Base-by-base conservation (phyloP, 1,139 yeast species). In the Scheffersomyces parashehatae region DNA sequence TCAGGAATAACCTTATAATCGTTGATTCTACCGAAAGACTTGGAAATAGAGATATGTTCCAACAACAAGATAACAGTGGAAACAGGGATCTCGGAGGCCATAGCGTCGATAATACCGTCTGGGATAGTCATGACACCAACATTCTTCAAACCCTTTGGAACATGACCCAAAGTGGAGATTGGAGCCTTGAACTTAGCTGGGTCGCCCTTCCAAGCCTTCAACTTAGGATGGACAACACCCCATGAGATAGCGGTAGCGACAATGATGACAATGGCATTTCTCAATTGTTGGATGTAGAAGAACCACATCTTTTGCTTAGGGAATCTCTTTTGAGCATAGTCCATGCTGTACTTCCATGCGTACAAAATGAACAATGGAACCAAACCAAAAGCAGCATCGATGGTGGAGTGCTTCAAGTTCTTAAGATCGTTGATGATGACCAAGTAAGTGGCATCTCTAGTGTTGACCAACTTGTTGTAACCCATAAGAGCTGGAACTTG, bases 41-140 rank as follows among this genome's bases (percentile, higher is more conserved):
- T 91, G 43, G 97, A 77, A 56, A 91, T 91, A 44, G 97, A 93
- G 62, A 91, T 90, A 64, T 91, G 98, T 66, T 91, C 97, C 54
- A 91, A 75, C 48, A 91, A 77, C 54, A 91, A 75, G 46, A 91
- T 83, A 52, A 91, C 85, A 28, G 84, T 79, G 11, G 96, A 85
- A 31, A 90, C 93, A 3, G 97, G 97, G 41, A 91, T 68, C 59
- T 90, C 95, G 4, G 85, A 68, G 7, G 87, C 93, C 67, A 91
- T 66, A 35, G 78, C 79, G 12, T 68, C 56, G 41, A 83, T 69
- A 37, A 88, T 70, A 3, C 84, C 84, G n/a, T 69, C 59, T 37
- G 93, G 91, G 40, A 87, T 62, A 2, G 62, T 64, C 81, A 86
- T 84, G 8, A 81, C 82, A 47, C 96, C 96, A 36, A 85, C 88